phyloP scores from a whole-genome alignment of 768 basidiomycete species.

The Cantharellus anzutake region DNA sequence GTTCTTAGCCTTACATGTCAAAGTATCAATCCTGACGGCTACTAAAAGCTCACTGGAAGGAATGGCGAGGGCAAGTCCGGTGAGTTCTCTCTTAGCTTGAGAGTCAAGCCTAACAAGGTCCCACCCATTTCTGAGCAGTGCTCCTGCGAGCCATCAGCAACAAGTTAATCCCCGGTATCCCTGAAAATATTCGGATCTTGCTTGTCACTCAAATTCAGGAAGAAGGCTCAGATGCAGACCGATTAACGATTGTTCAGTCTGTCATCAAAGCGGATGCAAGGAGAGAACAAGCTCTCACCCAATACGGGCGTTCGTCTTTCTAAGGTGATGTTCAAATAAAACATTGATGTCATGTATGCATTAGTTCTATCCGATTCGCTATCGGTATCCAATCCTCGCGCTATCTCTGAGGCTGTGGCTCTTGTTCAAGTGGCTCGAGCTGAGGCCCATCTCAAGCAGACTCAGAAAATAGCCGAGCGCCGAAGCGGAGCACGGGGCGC shows the following conservation, averaged over 20 bases:
- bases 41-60: neutral
- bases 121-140: constrained; percentile 7
- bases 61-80: constrained; percentile 2
- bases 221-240: constrained; percentile 9
- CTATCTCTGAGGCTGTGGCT: constrained; percentile 9
- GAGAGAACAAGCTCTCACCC: constrained; percentile 14
- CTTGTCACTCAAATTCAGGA: constrained; percentile 26
- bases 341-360: neutral
- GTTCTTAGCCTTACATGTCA: neutral
- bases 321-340: neutral
- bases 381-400: constrained; percentile 8
- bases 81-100: neutral
- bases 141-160: constrained; percentile 26
- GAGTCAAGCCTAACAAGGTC: neutral
- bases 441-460: constrained; percentile 17
- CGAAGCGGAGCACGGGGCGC: constrained; percentile 38
- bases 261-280: constrained; percentile 28
- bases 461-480: constrained; percentile 28
- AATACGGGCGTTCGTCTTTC: neutral
- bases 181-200: constrained; percentile 23
- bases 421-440: constrained; percentile 8
- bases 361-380: constrained; percentile 13
- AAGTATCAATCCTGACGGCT: neutral
- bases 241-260: constrained; percentile 20
- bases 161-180: constrained; percentile 30